Base-by-base conservation (phyloP, 371 early-diverging fungal species). In the Mucor racemosus region DNA sequence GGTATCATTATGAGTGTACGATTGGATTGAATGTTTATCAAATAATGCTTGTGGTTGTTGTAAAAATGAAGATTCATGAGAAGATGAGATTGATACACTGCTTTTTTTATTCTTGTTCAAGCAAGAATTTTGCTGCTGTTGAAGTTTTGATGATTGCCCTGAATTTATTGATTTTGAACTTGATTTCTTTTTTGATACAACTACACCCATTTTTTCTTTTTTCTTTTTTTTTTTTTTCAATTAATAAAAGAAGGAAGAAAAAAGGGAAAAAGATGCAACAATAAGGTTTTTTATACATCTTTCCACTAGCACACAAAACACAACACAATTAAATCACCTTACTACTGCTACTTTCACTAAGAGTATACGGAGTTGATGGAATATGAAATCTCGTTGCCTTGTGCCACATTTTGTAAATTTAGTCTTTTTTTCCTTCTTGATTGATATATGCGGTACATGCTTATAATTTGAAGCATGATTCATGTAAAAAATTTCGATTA, bases 361-460 rank as follows among this genome's bases (percentile, higher is more conserved):
- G 19, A 19, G 21, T 48, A 36, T 35, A 53, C 60, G 60, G 60
- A 60, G 60, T 44, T 41, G 41, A 41, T 40, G 19, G 8, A 26
- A 58, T n/a, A 11, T 36, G 40, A 34, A 33, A 65, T 39, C 65
- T 58, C 50, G 58, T 58, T 58, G 65, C 50, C 15, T 66, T 66
- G 59, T 60, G 35, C 46, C 40, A 65, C 66, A 44, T 44, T n/a
- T 44, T 15, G 13, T n/a, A 44, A 26, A 26, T 26, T 26, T 26
- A 26, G 26, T 26, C 3, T 26, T 26, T 26, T 26, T 26, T 26
- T 26, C 3, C 3, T 26, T 26, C 3, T 26, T 26, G 26, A 26
- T 26, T 26, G 26, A 26, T 26, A 26, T 26, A n/a, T n/a, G n/a
- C n/a, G n/a, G n/a, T n/a, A 26, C 26, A 26, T 26, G 26, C 26